These are phyloP conservation scores for Glarea lozoyensis DNA, from an alignment of 495 filamentous ascomycete species.

Conservation along the genomic window DNA sequence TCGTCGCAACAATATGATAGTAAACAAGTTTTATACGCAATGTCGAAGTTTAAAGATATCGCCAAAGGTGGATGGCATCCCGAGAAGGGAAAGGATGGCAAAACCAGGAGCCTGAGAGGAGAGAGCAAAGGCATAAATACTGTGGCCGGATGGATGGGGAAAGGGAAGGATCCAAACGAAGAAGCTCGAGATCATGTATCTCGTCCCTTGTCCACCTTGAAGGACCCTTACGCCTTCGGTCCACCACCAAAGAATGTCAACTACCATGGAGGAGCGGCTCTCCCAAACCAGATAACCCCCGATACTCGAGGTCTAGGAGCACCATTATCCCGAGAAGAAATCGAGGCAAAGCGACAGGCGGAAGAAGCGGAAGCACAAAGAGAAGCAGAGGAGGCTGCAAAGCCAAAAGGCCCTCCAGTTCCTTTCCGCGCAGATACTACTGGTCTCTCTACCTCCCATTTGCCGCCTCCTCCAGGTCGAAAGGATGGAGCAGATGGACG, in stretches of 20 bases:
- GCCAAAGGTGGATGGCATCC: constrained; percentile 53
- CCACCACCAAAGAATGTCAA: constrained; percentile 71
- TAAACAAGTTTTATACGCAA: neutral
- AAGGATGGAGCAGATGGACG: constrained; percentile 36
- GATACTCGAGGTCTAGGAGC: constrained; percentile 40
- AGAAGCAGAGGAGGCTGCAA: constrained; percentile 31
- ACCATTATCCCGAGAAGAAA: constrained; percentile 34
- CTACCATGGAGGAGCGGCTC: constrained; percentile 41
- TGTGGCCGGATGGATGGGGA: constrained; percentile 48
- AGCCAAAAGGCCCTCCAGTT: constrained; percentile 44
- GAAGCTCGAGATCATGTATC: constrained; percentile 26
- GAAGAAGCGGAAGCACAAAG: constrained; percentile 28
- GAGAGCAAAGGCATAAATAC: constrained; percentile 54
- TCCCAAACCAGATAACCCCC: constrained; percentile 38
- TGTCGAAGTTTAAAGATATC: constrained; percentile 31
- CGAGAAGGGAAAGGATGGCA: constrained; percentile 43
- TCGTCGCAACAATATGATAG: neutral
- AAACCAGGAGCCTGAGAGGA: constrained; percentile 47
- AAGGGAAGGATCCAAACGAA: constrained; percentile 34
- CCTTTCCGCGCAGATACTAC: constrained; percentile 66
- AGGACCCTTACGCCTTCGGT: constrained; percentile 76
- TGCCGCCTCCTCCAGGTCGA: constrained; percentile 64
- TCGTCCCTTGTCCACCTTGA: constrained; percentile 63
- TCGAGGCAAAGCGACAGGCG: constrained; percentile 31
- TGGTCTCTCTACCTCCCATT: constrained; percentile 54